These are phyloP conservation scores for Herpotrichia juniperi DNA, from an alignment of 2,329 filamentous ascomycete genomes.

Conservation along the genomic window DNA sequence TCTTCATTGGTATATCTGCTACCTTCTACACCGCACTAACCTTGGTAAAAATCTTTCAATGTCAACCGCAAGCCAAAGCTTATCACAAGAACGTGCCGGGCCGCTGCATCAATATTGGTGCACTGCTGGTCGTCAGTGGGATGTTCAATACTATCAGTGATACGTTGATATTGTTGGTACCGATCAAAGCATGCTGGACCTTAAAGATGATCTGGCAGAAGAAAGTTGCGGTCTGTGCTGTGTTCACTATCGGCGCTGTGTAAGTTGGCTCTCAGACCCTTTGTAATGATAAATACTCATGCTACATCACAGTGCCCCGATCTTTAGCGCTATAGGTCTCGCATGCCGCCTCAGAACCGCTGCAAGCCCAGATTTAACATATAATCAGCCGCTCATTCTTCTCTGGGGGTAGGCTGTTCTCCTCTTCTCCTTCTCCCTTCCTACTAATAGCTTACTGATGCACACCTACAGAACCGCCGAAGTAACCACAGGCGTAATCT, in stretches of 20 bases:
- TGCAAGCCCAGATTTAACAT: not conserved
- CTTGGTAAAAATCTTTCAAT: conserved; percentile 12
- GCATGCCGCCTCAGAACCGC: not conserved
- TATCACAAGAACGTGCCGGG: conserved; percentile 4
- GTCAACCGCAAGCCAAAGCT: conserved; percentile 2
- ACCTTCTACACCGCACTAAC: conserved; percentile 12
- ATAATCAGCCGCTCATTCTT: conserved; percentile 3
- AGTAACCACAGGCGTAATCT: conserved; percentile 18
- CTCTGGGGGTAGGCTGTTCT: conserved; percentile 8
- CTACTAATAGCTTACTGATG: too few species aligned
- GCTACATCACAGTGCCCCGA: conserved; percentile 1
- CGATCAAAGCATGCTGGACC: conserved; percentile 7
- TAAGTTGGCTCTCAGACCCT: conserved; percentile 8
- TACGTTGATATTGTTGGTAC: conserved; percentile 10
- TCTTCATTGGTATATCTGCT: conserved; percentile 8
- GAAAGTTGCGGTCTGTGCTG: conserved; percentile 12
- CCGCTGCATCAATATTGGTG: conserved; percentile 4
- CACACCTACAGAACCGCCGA: conserved; percentile 16
- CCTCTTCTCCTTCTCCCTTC: not conserved
- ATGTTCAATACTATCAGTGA: conserved; percentile 16
- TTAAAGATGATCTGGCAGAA: conserved; percentile 6
- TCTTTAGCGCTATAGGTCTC: conserved; percentile 7
- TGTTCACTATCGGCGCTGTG: conserved; percentile 16
- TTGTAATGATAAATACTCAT: not conserved
- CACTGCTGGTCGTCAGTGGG: conserved; percentile 11